Percentiles rank a stretch among this genome's conserved stretches.
These are phyloP conservation scores for Xylariomycetidae sp. DNA, from an alignment of 2,329 filamentous ascomycete genomes.

Conservation along the genomic window DNA sequence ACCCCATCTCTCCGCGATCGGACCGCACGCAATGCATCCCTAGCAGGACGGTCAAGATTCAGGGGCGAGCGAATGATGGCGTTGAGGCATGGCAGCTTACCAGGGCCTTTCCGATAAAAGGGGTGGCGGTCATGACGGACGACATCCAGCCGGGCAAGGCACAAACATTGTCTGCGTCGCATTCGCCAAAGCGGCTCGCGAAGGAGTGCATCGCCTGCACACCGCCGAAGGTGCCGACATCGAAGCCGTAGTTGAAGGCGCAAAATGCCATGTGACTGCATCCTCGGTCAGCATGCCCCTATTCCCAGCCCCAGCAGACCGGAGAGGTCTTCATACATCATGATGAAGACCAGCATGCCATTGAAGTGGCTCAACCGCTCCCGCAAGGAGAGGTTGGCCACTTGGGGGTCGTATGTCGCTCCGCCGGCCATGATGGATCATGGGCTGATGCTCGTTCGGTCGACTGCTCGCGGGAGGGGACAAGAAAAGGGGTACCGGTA, in stretches of 20 bases:
- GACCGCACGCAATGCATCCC: constrained; percentile 6
- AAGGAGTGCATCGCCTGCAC: constrained; percentile 8
- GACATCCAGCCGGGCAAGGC: constrained; percentile 8
- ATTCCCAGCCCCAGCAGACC: too few species aligned
- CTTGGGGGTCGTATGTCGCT: too few species aligned
- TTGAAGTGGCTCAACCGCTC: constrained; percentile 8
- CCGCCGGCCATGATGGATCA: too few species aligned
- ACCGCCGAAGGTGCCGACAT: constrained; percentile 8
- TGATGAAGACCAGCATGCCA: constrained; percentile 7
- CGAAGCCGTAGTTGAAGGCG: constrained; percentile 10
- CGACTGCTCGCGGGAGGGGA: too few species aligned
- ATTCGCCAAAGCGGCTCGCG: constrained; percentile 5
- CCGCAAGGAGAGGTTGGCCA: constrained; percentile 3
- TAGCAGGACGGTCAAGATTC: constrained; percentile 1
- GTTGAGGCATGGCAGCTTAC: constrained; percentile 1
- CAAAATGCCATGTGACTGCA: constrained; percentile 6
- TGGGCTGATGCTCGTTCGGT: too few species aligned
- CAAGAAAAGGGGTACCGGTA: too few species aligned
- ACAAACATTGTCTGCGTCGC: constrained; percentile 6
- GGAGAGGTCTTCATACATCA: neutral
- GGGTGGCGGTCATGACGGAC: constrained; percentile 10
- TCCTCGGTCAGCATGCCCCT: too few species aligned
- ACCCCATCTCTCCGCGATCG: constrained; percentile 7
- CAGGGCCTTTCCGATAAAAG: constrained; percentile 8
- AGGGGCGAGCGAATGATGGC: too few species aligned